Base-by-base conservation (phyloP, 208 protist genomes). In the Trypanosoma avium region DNA sequence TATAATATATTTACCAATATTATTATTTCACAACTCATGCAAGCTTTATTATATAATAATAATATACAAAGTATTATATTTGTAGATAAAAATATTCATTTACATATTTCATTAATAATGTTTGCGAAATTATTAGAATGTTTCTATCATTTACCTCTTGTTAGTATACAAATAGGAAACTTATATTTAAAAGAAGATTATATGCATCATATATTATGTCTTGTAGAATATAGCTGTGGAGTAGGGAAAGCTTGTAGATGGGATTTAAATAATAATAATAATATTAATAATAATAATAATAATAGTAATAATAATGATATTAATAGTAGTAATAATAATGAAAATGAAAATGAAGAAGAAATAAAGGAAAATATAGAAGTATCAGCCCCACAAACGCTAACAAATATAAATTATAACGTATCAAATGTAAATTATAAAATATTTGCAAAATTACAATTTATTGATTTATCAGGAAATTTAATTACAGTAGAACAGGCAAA, bases 191-290 rank as follows among this genome's bases (percentile, higher is more conserved):
- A 59, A 5, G 40, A 54, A 24, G 12, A 13, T 15, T 70, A 73
- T 27, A 50, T 82, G 45, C 35, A 67, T n/a, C 70, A 77, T 26
- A 19, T 67, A 2, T 56, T 82, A 35, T 26, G 73, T 30, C 70
- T 82, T 38, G 70, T 82, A 1, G 75, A 70, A 49, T 71, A 82
- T 50, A 35, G 59, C 15, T 66, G 50, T 45, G 73, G 73, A 1
- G 49, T 55, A 12, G 59, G 50, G 35, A 33, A 27, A n/a, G 46
- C 46, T 27, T 64, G 67, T 45, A 59, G 49, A 40, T 52, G 57
- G 68, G 6, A 27, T 6, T 10, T 13, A 46, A 38, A 38, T 38
- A 38, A 38, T 38, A 38, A 38, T 38, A 38, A 38, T 38, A 38
- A 38, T 13, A 38, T 13, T 38, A 38, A 47, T 4, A 3, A 15